Evolutionary conservation across 805 yeast genomes (phyloP), one percentile per base, ranked within the genome.

Genomic region (Saturnispora halmiae): DNA sequence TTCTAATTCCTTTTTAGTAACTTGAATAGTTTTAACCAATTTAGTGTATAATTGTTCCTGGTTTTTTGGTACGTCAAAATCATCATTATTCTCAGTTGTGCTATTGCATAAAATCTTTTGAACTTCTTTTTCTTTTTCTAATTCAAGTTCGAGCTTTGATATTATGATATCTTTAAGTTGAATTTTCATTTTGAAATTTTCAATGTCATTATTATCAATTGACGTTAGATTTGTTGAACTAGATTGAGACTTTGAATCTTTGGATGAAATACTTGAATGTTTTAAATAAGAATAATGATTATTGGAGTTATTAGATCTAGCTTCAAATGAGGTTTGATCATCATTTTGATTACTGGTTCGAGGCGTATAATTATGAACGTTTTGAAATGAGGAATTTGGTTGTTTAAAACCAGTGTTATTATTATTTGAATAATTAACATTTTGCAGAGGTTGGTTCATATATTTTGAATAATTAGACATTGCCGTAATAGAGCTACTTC

Each of bases 111-210:
- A 65, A 21, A 70, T 67, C 29, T 66, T 62, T 43, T 79, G 63
- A 10, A 73, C 63, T 21, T 60, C 58, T 32, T 60, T 66, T 37
- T 66, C 45, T 31, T 59, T 59, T 34, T 64, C 61, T 11, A 71
- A 57, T 42, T 73, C 77, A 21, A 51, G 53, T 47, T 72, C 73
- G 26, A 73, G 51, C 2, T 67, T 61, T 31, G 66, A 65, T 29
- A 73, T 68, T 31, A 70, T 69, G 1, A 68, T 60, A 34, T 79
- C 76, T 53, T 78, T 80, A 38, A 78, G 59, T 42, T 68, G 68
- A 38, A 80, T 51, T 46, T 76, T 75, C 36, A 73, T 57, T 48
- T 67, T 69, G 42, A 73, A 55, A 40, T 63, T 58, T 34, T 71
- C 74, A 10, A 46, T 26, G 3, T 56, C 61, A 9, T 48, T 31